phyloP scores from a whole-genome alignment of 2,329 filamentous ascomycete species.

The Venturia asperata region DNA sequence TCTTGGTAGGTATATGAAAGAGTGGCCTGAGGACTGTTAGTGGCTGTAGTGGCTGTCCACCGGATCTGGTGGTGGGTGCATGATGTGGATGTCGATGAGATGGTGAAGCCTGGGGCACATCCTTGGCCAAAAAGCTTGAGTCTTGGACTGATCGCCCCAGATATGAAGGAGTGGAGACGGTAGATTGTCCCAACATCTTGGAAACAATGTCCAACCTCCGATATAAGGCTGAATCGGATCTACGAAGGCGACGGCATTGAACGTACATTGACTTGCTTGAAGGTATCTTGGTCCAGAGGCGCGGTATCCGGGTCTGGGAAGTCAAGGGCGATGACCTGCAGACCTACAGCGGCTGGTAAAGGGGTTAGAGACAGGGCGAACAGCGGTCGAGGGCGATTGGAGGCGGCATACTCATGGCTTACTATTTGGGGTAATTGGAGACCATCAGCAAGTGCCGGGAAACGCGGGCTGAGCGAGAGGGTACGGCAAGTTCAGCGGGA shows the following conservation, averaged over 20 bases:
- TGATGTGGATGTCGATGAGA: background rate
- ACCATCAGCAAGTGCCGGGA: conserved; percentile 1
- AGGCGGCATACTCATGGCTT: conserved; percentile 5
- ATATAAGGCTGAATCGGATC: background rate
- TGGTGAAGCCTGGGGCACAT: conserved; percentile 7
- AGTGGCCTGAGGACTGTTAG: conserved; percentile 19
- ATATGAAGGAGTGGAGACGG: background rate
- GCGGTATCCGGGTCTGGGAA: conserved; percentile 26
- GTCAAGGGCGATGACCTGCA: conserved; percentile 27
- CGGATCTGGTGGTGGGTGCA: background rate
- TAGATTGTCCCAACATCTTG: background rate
- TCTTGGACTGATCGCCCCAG: background rate
- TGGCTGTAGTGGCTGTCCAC: background rate
- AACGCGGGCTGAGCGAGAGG: background rate
- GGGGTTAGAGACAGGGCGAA: conserved; percentile 20
- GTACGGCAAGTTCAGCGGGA: background rate
- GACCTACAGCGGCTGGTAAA: conserved; percentile 25
- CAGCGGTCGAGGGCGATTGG: conserved; percentile 2
- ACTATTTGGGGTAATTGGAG: background rate
- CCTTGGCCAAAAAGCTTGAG: conserved; percentile 5
- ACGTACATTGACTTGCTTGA: conserved; percentile 22
- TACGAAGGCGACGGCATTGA: background rate
- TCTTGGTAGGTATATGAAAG: conserved; percentile 34
- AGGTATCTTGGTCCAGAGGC: conserved; percentile 17
- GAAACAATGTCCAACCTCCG: background rate